Evolutionary conservation across 1,284 basidiomycete genomes (phyloP).

Genomic region (Crepidotus sp.): DNA sequence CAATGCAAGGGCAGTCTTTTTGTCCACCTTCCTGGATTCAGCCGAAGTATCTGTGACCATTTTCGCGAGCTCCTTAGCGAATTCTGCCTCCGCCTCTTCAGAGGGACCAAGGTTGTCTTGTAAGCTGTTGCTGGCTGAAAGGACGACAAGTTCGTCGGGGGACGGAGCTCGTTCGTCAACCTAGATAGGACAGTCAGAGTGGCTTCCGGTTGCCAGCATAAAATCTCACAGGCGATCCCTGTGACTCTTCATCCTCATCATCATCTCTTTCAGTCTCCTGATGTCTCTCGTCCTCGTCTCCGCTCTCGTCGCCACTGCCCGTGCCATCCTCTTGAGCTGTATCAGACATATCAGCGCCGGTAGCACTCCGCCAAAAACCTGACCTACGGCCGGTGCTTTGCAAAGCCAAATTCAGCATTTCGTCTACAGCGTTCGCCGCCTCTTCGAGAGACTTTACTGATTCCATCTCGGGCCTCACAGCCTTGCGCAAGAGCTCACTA

Average conservation of each 20-base stretch:
- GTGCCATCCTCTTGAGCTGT: conserved; percentile 36
- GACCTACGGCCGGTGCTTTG: conserved; percentile 50
- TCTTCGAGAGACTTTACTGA: conserved; percentile 73
- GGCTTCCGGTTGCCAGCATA: not conserved
- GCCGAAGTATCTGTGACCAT: conserved; percentile 84
- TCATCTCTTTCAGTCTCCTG: conserved; percentile 53
- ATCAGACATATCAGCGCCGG: not conserved
- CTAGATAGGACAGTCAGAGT: conserved; percentile 28
- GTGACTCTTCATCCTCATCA: conserved; percentile 32
- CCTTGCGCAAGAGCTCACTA: conserved; percentile 34
- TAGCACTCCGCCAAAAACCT: not conserved
- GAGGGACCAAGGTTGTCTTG: conserved; percentile 69
- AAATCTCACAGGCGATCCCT: conserved; percentile 44
- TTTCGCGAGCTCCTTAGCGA: conserved; percentile 92
- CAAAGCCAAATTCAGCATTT: conserved; percentile 66
- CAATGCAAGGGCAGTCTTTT: conserved; percentile 71
- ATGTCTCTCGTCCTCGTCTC: conserved; percentile 49
- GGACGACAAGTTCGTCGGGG: conserved; percentile 67
- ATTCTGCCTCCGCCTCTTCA: conserved; percentile 87
- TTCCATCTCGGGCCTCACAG: conserved; percentile 68
- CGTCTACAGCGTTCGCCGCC: conserved; percentile 81
- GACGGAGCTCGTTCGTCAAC: conserved; percentile 60
- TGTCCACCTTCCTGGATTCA: conserved; percentile 76
- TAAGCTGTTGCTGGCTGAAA: conserved; percentile 40
- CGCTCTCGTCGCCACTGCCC: conserved; percentile 67